These are phyloP conservation scores for Juglanconis juglandina DNA, from an alignment of 2,329 filamentous ascomycete species.

Conservation along the genomic window DNA sequence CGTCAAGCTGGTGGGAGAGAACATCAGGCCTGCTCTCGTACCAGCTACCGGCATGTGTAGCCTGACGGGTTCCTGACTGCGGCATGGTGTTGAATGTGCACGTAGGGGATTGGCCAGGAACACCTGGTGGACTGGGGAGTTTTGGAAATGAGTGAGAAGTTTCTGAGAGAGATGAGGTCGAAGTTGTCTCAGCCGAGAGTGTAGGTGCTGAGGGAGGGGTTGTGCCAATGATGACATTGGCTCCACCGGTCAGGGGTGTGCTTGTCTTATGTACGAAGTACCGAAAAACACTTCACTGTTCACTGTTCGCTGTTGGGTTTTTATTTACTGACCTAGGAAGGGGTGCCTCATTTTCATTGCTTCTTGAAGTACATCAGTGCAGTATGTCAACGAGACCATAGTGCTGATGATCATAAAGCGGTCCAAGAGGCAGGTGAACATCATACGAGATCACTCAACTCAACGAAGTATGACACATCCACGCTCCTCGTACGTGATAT, in stretches of 20 bases:
- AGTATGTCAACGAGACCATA: too few species aligned
- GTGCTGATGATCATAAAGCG: too few species aligned
- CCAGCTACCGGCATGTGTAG: constrained; percentile 84
- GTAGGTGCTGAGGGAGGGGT: background rate
- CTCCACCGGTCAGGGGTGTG: background rate
- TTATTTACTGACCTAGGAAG: too few species aligned
- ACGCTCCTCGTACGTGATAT: too few species aligned
- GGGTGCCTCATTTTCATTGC: too few species aligned
- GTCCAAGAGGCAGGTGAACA: too few species aligned
- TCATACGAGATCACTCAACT: too few species aligned
- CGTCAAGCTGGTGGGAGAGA: constrained; percentile 69
- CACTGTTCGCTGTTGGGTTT: too few species aligned
- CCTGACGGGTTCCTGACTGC: constrained; percentile 39
- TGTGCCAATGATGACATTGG: constrained; percentile 3
- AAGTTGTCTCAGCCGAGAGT: background rate
- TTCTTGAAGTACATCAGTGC: too few species aligned
- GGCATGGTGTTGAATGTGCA: constrained; percentile 22
- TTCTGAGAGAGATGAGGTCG: too few species aligned
- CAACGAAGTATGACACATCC: too few species aligned
- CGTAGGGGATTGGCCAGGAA: background rate
- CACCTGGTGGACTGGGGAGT: background rate
- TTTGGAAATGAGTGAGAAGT: background rate
- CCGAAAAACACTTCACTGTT: too few species aligned
- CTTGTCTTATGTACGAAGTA: background rate
- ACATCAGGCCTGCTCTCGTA: constrained; percentile 61